Evolutionary conservation across 768 basidiomycete species (phyloP).

Genomic region (Termitomyces bulborhizus): DNA sequence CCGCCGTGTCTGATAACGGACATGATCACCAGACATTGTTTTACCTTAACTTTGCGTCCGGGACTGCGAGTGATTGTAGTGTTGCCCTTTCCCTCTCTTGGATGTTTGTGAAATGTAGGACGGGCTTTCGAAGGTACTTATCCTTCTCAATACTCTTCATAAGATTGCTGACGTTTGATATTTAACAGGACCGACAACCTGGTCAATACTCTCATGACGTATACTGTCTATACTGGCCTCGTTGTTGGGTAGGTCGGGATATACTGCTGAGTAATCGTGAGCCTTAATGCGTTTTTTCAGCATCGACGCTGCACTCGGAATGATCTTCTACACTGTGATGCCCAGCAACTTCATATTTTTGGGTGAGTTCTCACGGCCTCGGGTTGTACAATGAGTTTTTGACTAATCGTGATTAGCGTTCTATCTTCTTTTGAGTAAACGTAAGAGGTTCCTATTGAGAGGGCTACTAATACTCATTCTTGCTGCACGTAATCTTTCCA

Average conservation of each 20-base stretch:
- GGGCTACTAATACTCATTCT: background rate
- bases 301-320: conserved; percentile 38
- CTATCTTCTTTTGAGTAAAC: conserved; percentile 47
- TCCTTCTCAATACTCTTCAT: background rate
- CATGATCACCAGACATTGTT: conserved; percentile 32
- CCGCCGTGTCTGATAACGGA: background rate
- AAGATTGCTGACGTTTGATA: background rate
- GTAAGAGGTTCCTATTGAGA: conserved; percentile 22
- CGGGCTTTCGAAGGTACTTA: conserved; percentile 41
- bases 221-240: conserved; percentile 50
- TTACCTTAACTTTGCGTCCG: conserved; percentile 45
- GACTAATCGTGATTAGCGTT: conserved; percentile 23
- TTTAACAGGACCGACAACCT: conserved; percentile 42
- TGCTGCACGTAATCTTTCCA: conserved; percentile 11
- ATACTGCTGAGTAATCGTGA: background rate
- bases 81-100: conserved; percentile 45
- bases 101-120: conserved; percentile 40
- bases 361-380: conserved; percentile 20
- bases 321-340: conserved; percentile 44
- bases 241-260: conserved; percentile 30
- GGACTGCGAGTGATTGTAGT: conserved; percentile 44
- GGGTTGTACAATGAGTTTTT: background rate
- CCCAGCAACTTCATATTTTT: conserved; percentile 50
- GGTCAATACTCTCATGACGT: conserved; percentile 40
- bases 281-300: conserved; percentile 18